A percentile compares a stretch with the other conserved stretches of the same genome.
Conservation (phyloP, 2,329 filamentous ascomycete genomes). For the Colletotrichum sp. region DNA sequence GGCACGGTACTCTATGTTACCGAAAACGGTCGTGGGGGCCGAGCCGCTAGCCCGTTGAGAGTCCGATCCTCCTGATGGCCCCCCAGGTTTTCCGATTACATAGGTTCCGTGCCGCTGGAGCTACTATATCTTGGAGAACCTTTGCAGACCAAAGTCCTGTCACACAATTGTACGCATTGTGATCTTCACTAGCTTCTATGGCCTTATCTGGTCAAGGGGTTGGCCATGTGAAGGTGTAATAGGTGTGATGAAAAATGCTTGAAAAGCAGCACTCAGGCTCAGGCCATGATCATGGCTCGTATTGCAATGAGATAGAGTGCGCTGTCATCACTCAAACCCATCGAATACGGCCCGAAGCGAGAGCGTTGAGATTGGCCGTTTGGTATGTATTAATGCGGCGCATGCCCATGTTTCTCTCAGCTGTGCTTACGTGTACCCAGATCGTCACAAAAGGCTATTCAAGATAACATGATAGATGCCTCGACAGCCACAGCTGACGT, state of each 20-base stretch:
- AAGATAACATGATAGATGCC: neutral
- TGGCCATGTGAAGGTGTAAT: accelerated
- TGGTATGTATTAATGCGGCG: neutral
- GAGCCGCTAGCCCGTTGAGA: neutral
- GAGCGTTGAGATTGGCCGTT: neutral
- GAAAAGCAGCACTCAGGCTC: neutral
- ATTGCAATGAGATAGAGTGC: neutral
- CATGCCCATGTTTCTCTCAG: neutral
- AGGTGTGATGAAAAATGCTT: accelerated
- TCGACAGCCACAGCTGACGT: neutral
- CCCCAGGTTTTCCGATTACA: neutral
- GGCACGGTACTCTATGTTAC: neutral
- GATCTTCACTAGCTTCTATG: neutral
- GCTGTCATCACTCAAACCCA: neutral
- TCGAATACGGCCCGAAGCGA: neutral
- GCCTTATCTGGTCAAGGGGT: neutral
- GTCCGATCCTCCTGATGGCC: neutral
- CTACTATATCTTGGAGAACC: neutral
- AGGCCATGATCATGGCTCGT: neutral
- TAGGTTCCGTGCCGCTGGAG: neutral
- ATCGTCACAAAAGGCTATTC: neutral
- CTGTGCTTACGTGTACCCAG: neutral
- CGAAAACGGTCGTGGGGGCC: neutral
- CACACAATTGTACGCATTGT: neutral
- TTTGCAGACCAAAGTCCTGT: neutral